These are phyloP conservation scores for Cornus suecica DNA, from an alignment of 148 eudicot genomes.

Conservation along the genomic window DNA sequence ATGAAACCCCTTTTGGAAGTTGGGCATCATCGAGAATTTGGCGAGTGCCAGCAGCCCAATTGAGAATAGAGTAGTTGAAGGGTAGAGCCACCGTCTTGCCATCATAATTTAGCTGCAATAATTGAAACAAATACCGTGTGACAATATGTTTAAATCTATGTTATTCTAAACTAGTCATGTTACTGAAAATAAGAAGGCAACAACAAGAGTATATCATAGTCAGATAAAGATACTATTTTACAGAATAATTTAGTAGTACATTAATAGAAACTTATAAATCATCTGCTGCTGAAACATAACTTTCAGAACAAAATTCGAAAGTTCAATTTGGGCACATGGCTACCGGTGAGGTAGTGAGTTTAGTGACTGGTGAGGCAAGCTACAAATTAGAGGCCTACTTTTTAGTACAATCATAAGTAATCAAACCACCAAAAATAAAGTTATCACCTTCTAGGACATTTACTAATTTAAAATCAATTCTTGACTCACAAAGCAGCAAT, in stretches of 20 bases:
- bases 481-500: too few species aligned
- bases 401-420: neutral
- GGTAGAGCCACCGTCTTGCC: constrained; percentile 76
- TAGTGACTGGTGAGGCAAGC: neutral
- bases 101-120: constrained; percentile 55
- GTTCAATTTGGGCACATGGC: neutral
- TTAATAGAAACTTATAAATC: neutral
- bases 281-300: neutral
- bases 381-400: neutral
- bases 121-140: neutral
- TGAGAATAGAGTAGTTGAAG: constrained; percentile 66
- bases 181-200: neutral
- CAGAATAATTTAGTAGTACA: neutral
- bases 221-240: neutral
- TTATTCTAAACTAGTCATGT: neutral
- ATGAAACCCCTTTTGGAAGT: constrained; percentile 64
- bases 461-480: neutral
- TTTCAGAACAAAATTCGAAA: neutral
- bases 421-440: too few species aligned
- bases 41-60: constrained; percentile 84
- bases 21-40: constrained; percentile 54
- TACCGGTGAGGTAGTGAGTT: too few species aligned
- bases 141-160: neutral
- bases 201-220: neutral
- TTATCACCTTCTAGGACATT: neutral